These are phyloP conservation scores for Straminergon stramineum DNA, from an alignment of 225 moss, liverwort and hornwort genomes.

Conservation along the genomic window DNA sequence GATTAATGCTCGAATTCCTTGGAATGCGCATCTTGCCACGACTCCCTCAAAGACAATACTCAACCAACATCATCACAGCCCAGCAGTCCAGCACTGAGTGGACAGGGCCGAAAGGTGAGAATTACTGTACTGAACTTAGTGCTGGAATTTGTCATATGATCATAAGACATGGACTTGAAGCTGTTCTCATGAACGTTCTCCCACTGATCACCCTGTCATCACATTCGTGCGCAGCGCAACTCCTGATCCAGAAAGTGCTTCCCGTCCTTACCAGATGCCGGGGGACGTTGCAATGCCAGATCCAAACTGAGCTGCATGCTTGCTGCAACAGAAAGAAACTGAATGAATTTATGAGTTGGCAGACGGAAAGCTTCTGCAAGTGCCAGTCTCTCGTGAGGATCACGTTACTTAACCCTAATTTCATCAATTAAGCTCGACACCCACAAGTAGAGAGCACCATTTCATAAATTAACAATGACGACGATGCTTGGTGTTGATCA, in stretches of 20 bases:
- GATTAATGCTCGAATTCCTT: neutral
- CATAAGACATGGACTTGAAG: neutral
- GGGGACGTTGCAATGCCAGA: constrained; percentile 2
- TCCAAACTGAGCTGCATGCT: neutral
- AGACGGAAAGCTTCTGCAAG: neutral
- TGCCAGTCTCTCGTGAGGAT: neutral
- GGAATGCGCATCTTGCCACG: neutral
- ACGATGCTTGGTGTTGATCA: neutral
- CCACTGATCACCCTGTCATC: neutral
- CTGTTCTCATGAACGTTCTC: neutral
- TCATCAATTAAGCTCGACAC: neutral
- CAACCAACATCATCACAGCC: neutral
- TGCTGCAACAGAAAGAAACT: neutral
- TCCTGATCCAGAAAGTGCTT: neutral
- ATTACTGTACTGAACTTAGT: neutral
- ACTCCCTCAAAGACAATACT: neutral
- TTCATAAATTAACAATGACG: neutral
- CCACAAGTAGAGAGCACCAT: neutral
- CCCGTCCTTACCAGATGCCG: neutral
- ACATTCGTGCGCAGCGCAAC: neutral
- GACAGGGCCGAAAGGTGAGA: neutral
- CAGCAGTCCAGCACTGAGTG: too few relatives aligned
- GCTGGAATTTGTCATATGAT: neutral
- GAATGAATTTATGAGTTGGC: neutral
- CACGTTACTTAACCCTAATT: neutral